Conservation (phyloP, 768 basidiomycete genomes). For the Tylopilus sp. region DNA sequence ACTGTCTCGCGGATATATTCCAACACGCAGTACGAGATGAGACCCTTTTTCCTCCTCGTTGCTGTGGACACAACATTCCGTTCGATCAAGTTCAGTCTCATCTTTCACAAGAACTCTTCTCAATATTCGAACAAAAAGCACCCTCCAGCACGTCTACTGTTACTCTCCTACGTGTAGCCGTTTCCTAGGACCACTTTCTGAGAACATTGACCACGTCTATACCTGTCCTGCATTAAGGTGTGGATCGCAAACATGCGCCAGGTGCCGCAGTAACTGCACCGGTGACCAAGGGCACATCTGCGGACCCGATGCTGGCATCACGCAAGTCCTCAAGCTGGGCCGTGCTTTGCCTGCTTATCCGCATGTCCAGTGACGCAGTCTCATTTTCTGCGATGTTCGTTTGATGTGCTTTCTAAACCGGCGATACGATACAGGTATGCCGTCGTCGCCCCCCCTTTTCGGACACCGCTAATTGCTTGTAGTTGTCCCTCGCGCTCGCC, state of each 20-base stretch:
- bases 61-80: no score
- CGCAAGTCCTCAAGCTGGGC: background rate
- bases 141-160: conserved; percentile 29
- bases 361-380: no score
- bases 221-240: conserved; percentile 20
- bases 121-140: no score
- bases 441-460: no score
- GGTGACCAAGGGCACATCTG: background rate
- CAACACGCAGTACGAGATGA: background rate
- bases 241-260: background rate
- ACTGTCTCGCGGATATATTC: background rate
- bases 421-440: no score
- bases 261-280: background rate
- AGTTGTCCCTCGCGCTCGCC: no score
- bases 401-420: no score
- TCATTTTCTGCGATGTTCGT: no score
- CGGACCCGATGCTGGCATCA: background rate
- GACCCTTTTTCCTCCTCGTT: background rate
- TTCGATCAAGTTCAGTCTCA: no score
- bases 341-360: no score
- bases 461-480: no score
- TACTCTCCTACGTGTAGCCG: conserved; percentile 32
- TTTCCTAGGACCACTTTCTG: conserved; percentile 33
- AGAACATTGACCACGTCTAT: conserved; percentile 13
- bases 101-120: no score